A percentile compares a stretch with the other conserved stretches of the same genome.
Conservation (phyloP, 2,329 filamentous ascomycete species). For the Talaromyces sp. region DNA sequence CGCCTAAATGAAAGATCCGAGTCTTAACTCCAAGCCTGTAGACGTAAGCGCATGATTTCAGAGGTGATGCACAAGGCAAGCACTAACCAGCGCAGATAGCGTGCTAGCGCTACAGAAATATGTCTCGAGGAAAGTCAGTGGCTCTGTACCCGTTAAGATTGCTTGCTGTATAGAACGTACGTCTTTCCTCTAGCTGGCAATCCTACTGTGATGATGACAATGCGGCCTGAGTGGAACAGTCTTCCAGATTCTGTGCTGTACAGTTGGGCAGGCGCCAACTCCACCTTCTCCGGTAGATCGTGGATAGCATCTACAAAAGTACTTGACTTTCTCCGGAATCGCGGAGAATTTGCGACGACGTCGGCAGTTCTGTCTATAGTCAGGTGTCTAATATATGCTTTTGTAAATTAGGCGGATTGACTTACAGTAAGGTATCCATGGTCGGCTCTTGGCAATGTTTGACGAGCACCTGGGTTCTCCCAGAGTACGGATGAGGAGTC, state of each 20-base stretch:
- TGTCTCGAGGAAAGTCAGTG: constrained; percentile 54
- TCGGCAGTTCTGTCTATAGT: constrained; percentile 70
- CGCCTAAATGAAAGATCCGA: constrained; percentile 92
- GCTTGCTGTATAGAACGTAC: constrained; percentile 46
- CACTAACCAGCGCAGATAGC: constrained; percentile 81
- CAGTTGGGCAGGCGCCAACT: constrained; percentile 90
- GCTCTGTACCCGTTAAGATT: neutral
- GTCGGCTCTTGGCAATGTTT: constrained; percentile 3
- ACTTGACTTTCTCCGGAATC: constrained; percentile 87
- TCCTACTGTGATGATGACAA: constrained; percentile 95
- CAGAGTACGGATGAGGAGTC: neutral
- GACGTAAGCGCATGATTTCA: neutral
- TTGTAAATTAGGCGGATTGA: neutral
- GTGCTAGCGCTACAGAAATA: constrained; percentile 89
- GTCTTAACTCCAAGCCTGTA: constrained; percentile 91
- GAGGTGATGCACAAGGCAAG: neutral
- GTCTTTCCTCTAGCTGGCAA: constrained; percentile 94
- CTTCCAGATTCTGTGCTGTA: constrained; percentile 98
- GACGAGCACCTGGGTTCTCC: neutral
- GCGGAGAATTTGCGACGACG: constrained; percentile 83
- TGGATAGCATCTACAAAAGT: constrained; percentile 97
- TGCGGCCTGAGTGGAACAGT: constrained; percentile 93
- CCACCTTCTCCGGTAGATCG: constrained; percentile 76
- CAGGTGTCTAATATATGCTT: neutral
- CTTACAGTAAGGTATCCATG: constrained; percentile 51